Evolutionary conservation across 768 basidiomycete genomes (phyloP).

Genomic region (Suillus lakei): DNA sequence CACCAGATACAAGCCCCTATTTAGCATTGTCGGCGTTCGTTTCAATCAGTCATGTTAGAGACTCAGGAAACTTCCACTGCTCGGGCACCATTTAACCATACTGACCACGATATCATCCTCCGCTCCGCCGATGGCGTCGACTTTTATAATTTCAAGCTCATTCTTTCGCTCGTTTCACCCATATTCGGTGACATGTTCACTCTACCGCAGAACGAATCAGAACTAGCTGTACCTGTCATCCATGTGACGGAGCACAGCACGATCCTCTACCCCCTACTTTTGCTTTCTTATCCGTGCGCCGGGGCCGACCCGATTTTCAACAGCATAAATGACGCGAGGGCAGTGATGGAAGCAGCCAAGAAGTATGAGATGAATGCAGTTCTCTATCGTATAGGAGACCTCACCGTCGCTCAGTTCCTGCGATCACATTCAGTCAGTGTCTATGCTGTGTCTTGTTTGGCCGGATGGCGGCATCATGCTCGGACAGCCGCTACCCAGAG

Average conservation of each 20-base stretch:
- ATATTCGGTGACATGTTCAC: slow-evolving; percentile 30
- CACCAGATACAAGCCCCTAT: no score
- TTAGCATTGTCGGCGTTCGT: no score
- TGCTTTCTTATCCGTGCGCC: slow-evolving; percentile 43
- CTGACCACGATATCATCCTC: slow-evolving; percentile 5
- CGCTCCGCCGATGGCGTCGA: slow-evolving; percentile 29
- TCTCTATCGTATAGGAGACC: slow-evolving; percentile 20
- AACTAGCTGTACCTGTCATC: slow-evolving; percentile 36
- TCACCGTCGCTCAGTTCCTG: slow-evolving; percentile 19
- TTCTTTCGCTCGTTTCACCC: slow-evolving; percentile 36
- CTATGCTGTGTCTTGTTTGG: slow-evolving; percentile 24
- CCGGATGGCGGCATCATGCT: slow-evolving; percentile 18
- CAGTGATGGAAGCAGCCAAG: slow-evolving; percentile 39
- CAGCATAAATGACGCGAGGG: slow-evolving; percentile 36
- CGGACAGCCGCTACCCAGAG: slow-evolving; percentile 24
- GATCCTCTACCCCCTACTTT: slow-evolving; percentile 40
- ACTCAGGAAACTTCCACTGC: slow-evolving; percentile 5
- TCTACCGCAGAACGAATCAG: slow-evolving; percentile 17
- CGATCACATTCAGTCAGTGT: slow-evolving; percentile 21
- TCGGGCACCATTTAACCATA: slow-evolving; percentile 3
- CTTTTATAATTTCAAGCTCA: slow-evolving; percentile 31
- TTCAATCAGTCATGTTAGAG: background rate
- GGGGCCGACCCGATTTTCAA: slow-evolving; percentile 33
- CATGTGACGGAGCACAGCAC: slow-evolving; percentile 45
- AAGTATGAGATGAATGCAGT: slow-evolving; percentile 48